Base-by-base conservation (phyloP, 495 filamentous ascomycete genomes). In the Tuber calosporum region DNA sequence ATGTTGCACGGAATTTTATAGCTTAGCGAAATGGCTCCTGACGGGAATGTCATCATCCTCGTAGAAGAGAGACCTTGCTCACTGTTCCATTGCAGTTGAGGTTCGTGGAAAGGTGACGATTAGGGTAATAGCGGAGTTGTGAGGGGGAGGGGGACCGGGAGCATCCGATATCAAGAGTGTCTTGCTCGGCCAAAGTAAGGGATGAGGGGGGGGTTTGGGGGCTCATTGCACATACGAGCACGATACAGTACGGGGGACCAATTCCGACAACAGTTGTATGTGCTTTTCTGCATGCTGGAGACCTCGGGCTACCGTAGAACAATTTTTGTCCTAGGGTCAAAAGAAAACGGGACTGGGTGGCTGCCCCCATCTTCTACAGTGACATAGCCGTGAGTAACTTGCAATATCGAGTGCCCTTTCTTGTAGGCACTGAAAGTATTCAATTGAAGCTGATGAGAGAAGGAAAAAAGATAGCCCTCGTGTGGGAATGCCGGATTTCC, bases 101-200 rank as follows among this genome's bases (percentile, higher is more conserved):
- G 26, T 62, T 62, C 11, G 26, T 34, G 53, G 26, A 17, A 62
- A 62, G 34, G 11, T 62, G 13, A 34, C 53, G 38, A 34, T 38
- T 67, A 30, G 71, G 45, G 11, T 6, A 19, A 42, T 38, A 39
- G 40, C 34, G 39, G 68, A 58, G 72, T 45, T 36, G 72, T 71
- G 68, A 62, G 48, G 74, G 66, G 67, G 48, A 39, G 66, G 67
- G 48, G 53, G 38, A 34, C 42, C 72, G 74, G 74, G 71, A 71
- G 62, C 69, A 72, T 75, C 66, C 38, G 75, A 75, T 75, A 76
- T 42, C 48, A 73, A 62, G 53, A 62, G 53, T 30, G 11, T 53
- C 45, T 20, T 6, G 45, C 53, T 62, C 53, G 11, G 53, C 30
- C 53, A 62, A 34, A 30, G 53, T 26, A 62, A 62, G 53, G 53